Conservation (phyloP, 1,284 basidiomycete genomes). For the Cerioporus squamosus region DNA sequence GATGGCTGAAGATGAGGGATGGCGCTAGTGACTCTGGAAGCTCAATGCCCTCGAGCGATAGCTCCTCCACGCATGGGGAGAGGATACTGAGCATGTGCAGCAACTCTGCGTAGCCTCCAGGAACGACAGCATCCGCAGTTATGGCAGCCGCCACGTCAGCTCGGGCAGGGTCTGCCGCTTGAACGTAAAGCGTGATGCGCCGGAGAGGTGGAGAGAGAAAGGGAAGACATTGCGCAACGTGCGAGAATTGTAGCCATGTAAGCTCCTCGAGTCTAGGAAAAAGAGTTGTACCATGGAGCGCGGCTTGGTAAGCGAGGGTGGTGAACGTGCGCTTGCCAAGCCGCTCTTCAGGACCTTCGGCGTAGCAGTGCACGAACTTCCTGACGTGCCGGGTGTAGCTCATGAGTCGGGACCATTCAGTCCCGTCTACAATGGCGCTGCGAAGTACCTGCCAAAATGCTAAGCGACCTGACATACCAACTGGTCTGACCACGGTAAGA, state of each 20-base stretch:
- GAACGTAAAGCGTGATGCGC: slow-evolving; percentile 16
- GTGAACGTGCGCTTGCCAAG: slow-evolving; percentile 11
- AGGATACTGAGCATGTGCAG: slow-evolving; percentile 1
- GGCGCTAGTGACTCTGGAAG: slow-evolving; percentile 8
- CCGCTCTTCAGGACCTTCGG: slow-evolving; percentile 8
- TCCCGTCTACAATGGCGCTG: background rate
- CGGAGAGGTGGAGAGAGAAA: slow-evolving; percentile 17
- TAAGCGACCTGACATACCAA: background rate
- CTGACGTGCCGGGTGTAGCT: slow-evolving; percentile 17
- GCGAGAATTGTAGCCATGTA: slow-evolving; percentile 19
- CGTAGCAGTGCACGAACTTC: slow-evolving; percentile 15
- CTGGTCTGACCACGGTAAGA: background rate
- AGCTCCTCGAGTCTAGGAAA: slow-evolving; percentile 20
- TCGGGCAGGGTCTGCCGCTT: background rate
- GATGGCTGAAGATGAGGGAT: slow-evolving; percentile 6
- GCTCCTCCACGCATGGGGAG: slow-evolving; percentile 13
- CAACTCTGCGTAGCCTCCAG: background rate
- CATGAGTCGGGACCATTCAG: slow-evolving; percentile 14
- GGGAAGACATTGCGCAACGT: slow-evolving; percentile 10
- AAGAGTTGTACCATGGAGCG: slow-evolving; percentile 2
- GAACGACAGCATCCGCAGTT: background rate
- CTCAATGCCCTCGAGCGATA: slow-evolving; percentile 18
- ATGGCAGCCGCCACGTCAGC: background rate
- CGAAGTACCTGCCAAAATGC: background rate
- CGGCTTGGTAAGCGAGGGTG: slow-evolving; percentile 10